Evolutionary conservation across 495 filamentous ascomycete genomes (phyloP).

Genomic region (Daldinia grandis): DNA sequence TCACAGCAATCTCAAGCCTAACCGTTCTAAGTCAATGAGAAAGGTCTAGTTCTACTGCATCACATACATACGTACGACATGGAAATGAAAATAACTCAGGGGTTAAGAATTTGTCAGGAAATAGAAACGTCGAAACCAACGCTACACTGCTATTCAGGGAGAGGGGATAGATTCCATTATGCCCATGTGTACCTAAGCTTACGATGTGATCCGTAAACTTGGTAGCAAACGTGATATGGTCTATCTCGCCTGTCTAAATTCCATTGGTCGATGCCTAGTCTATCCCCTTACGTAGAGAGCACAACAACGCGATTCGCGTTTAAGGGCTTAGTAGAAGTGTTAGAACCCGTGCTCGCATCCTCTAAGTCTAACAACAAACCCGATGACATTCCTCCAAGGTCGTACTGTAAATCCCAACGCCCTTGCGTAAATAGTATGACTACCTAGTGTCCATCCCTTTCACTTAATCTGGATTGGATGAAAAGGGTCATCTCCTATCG

Average conservation of each 20-base stretch:
- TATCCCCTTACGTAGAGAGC: not conserved
- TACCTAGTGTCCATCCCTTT: not conserved
- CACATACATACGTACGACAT: not conserved
- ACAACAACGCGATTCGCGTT: not conserved
- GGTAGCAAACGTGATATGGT: not conserved
- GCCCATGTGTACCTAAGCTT: not conserved
- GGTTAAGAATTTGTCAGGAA: not conserved
- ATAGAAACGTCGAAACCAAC: not conserved
- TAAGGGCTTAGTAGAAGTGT: not conserved
- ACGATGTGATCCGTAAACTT: not conserved
- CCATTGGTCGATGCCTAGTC: not conserved
- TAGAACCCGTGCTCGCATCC: not conserved
- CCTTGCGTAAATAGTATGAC: not conserved
- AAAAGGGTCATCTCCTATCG: not conserved
- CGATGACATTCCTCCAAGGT: not conserved
- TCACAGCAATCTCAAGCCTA: not conserved
- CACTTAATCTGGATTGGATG: constrained; percentile 29
- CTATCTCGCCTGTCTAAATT: not conserved
- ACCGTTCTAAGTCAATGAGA: not conserved
- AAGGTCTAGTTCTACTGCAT: not conserved
- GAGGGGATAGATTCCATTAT: not conserved
- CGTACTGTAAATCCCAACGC: not conserved
- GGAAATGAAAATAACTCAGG: not conserved
- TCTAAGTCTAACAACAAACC: not conserved
- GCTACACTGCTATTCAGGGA: not conserved